Base-by-base conservation (phyloP, 495 filamentous ascomycete species). In the Echria macrotheca region DNA sequence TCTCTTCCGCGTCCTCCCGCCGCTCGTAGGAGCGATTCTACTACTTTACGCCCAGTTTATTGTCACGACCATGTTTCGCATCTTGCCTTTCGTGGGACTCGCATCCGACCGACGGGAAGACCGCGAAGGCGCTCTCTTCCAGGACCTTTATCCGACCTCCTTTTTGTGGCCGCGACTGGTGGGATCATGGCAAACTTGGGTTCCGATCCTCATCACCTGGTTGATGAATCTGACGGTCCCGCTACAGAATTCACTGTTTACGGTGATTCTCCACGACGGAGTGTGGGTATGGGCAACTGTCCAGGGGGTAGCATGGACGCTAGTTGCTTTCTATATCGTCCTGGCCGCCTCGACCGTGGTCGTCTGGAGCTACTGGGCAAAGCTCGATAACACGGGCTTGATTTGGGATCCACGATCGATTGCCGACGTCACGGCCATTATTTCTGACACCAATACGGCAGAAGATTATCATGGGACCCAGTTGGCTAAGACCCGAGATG, bases 391-490 rank as follows among this genome's bases (percentile, higher is more conserved):
- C 25, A 87, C 89, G 0, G 90, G 90, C 2, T 67, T 96, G 56
- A 80, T 83, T 64, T 96, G 90, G 90, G 88, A 91, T 62, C 79
- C 87, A 1, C 68, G 80, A n/a, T 88, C 82, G 11, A 66, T 95
- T 18, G 89, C 86, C 8, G 90, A 95, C 60, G 64, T 93, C 21
- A 72, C 87, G 37, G 77, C 81, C 3, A 67, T 95, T 8, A 75
- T 94, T 12, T 84, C 89, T 28, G 74, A 86, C 36, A 89, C 87
- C 29, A 96, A 95, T 63, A 80, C 82, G 10, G 68, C 88, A 25
- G 71, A 71, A 28, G 84, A 86, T 52, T 93, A 76, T 53, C 58
- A 57, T 10, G 69, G 71, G 12, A 69, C 69, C 76, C 70, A 79
- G 74, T 50, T 76, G 68, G 53, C 82, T 69, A 12, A 84, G 76